Conservation (phyloP, 1,284 basidiomycete genomes). For the Ganoderma multipileum region DNA sequence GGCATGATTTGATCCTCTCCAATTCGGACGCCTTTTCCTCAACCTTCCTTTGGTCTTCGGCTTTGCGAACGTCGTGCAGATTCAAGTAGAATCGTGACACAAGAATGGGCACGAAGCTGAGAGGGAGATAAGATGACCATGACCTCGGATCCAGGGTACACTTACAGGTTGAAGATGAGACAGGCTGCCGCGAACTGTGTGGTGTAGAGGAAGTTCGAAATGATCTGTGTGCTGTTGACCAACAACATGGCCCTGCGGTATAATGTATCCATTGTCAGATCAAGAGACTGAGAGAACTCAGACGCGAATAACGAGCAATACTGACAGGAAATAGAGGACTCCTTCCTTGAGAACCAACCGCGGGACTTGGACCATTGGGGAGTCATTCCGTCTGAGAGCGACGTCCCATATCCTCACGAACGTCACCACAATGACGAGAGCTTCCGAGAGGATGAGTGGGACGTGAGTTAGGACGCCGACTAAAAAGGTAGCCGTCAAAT, state of each 20-base stretch:
- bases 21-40: background rate
- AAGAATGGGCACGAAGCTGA: slow-evolving; percentile 21
- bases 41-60: background rate
- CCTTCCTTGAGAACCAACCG: slow-evolving; percentile 16
- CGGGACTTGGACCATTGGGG: background rate
- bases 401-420: slow-evolving; percentile 7
- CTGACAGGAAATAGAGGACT: slow-evolving; percentile 15
- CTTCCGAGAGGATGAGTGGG: slow-evolving; percentile 5
- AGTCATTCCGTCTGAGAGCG: background rate
- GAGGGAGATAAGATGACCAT: background rate
- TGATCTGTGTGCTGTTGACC: slow-evolving; percentile 5
- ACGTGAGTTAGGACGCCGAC: slow-evolving; percentile 5
- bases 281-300: background rate
- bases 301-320: background rate
- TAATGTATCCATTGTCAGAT: too few relatives aligned
- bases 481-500: background rate
- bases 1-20: background rate
- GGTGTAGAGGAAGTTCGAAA: slow-evolving; percentile 1
- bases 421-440: slow-evolving; percentile 12
- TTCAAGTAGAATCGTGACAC: slow-evolving; percentile 28
- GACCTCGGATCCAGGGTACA: background rate
- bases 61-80: slow-evolving; percentile 10
- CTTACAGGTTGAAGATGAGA: slow-evolving; percentile 12
- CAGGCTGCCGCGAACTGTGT: background rate
- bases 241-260: slow-evolving; percentile 12